Conservation (phyloP, 2,329 filamentous ascomycete species). For the Fusarium buharicum region DNA sequence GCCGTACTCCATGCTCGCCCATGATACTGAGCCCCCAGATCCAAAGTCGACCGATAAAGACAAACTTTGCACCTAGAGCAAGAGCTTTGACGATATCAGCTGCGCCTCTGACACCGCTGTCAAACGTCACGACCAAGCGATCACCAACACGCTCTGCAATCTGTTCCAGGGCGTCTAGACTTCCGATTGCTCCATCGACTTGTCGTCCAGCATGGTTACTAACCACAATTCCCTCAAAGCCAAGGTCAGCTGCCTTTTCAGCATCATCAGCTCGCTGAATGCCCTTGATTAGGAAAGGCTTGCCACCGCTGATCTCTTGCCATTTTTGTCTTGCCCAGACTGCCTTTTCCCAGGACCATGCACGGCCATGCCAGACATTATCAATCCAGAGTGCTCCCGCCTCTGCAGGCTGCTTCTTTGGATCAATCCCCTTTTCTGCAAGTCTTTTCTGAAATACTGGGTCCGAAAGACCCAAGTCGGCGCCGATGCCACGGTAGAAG, state of each 20-base stretch:
- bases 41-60: conserved; percentile 18
- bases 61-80: conserved; percentile 26
- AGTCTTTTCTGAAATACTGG: conserved; percentile 14
- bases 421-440: conserved; percentile 1
- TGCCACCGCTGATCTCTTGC: conserved; percentile 19
- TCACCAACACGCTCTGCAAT: conserved; percentile 21
- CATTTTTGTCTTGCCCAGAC: conserved; percentile 17
- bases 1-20: conserved; percentile 21
- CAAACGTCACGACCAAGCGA: conserved; percentile 14
- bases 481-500: conserved; percentile 11
- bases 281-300: conserved; percentile 21
- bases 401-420: conserved; percentile 14
- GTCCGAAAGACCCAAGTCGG: conserved; percentile 6
- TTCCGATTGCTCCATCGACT: conserved; percentile 11
- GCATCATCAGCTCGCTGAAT: conserved; percentile 17
- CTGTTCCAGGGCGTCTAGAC: conserved; percentile 1
- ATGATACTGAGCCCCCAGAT: conserved; percentile 22
- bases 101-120: conserved; percentile 23
- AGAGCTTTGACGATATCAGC: conserved; percentile 28
- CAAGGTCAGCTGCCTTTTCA: conserved; percentile 12
- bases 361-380: conserved; percentile 19
- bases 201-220: conserved; percentile 13
- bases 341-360: conserved; percentile 23
- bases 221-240: conserved; percentile 8
- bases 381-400: conserved; percentile 21